These are phyloP conservation scores for Diplotaxis tenuifolia DNA, from an alignment of 345 rosid species.

Conservation along the genomic window DNA sequence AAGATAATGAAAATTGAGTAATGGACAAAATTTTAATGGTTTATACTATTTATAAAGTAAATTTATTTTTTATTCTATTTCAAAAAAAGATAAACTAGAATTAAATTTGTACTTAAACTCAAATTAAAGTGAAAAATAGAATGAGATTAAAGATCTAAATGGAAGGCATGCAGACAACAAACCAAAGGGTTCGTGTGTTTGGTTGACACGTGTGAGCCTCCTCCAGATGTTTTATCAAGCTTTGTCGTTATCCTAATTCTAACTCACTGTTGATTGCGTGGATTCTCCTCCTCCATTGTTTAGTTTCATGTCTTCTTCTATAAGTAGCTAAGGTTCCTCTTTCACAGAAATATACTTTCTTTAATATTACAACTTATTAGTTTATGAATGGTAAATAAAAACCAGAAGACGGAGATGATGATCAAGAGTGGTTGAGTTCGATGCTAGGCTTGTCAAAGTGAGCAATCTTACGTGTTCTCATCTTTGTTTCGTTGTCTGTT, in stretches of 20 bases:
- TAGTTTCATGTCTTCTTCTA: conserved; percentile 13
- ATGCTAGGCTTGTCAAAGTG: conserved; percentile 38
- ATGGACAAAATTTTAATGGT: too few species aligned
- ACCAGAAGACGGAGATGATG: conserved; percentile 16
- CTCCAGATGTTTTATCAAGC: conserved; percentile 23
- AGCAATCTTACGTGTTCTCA: conserved; percentile 34
- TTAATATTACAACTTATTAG: neutral
- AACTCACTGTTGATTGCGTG: conserved; percentile 20
- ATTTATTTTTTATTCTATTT: too few species aligned
- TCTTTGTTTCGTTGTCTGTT: conserved; percentile 42
- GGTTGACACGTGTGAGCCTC: conserved; percentile 33
- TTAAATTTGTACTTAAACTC: too few species aligned
- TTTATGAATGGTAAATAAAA: too few species aligned
- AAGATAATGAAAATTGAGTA: too few species aligned
- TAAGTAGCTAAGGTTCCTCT: conserved; percentile 26
- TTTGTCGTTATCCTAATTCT: conserved; percentile 2
- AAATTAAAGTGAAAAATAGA: too few species aligned
- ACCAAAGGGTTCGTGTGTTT: conserved; percentile 21
- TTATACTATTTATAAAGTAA: too few species aligned
- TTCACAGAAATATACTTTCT: neutral
- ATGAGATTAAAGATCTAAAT: too few species aligned
- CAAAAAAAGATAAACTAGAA: too few species aligned
- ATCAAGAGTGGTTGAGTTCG: conserved; percentile 30
- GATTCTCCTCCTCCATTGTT: conserved; percentile 30
- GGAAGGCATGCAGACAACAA: conserved; percentile 2